Percentiles rank a stretch among this genome's conserved stretches.
Evolutionary conservation across 208 protist species (phyloP).

Genomic region (Crithidia bombi): DNA sequence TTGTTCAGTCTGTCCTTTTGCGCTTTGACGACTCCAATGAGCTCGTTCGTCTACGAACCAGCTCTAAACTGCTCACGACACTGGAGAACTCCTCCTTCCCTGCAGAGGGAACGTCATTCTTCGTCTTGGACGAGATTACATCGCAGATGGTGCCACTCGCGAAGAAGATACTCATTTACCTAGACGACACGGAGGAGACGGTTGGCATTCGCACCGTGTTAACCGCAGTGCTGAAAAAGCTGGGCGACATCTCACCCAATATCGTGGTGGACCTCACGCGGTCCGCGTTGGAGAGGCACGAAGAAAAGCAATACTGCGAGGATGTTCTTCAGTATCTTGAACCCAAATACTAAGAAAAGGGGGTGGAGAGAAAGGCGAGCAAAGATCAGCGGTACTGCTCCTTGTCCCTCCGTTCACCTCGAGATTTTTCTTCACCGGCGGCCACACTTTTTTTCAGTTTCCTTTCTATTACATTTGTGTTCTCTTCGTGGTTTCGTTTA

Average conservation of each 20-base stretch:
- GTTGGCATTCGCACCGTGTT: constrained; percentile 59
- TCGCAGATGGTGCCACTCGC: constrained; percentile 68
- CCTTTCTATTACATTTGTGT: neutral
- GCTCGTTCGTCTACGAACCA: constrained; percentile 53
- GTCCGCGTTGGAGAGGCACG: constrained; percentile 51
- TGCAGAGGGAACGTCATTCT: constrained; percentile 20
- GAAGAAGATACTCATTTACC: constrained; percentile 84
- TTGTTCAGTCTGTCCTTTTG: constrained; percentile 73
- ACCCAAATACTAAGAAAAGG: constrained; percentile 30
- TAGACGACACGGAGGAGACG: constrained; percentile 82
- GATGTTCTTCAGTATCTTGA: constrained; percentile 55
- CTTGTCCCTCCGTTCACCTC: neutral
- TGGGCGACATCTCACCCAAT: constrained; percentile 60
- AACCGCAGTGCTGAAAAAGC: constrained; percentile 44
- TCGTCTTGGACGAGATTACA: constrained; percentile 59
- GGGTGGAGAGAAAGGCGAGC: too few relatives aligned
- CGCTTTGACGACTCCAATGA: constrained; percentile 89
- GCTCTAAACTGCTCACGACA: constrained; percentile 40
- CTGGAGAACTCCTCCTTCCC: constrained; percentile 26
- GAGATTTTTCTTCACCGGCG: neutral
- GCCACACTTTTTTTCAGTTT: neutral
- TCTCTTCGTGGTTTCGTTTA: constrained; percentile 19
- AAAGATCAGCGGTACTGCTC: neutral
- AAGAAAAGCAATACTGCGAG: constrained; percentile 49
- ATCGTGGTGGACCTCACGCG: constrained; percentile 67